Conservation (phyloP, 768 basidiomycete species). For the Pholiota microspora region DNA sequence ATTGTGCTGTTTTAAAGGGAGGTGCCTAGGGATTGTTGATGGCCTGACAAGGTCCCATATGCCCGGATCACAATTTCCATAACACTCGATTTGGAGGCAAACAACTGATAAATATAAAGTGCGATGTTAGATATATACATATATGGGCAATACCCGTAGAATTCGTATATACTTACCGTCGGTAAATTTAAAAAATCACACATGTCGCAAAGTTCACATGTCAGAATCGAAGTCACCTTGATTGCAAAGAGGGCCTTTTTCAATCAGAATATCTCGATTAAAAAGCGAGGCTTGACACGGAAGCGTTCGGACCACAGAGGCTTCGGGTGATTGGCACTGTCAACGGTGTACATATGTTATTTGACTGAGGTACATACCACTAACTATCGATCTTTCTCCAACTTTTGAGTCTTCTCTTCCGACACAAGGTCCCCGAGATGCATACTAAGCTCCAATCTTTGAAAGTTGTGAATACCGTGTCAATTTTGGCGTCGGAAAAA, state of each 20-base stretch:
- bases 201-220: conserved; percentile 1
- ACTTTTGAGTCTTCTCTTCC: not conserved
- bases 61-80: conserved; percentile 20
- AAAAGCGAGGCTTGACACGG: not conserved
- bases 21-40: conserved; percentile 13
- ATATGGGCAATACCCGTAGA: conserved; percentile 17
- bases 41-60: conserved; percentile 21
- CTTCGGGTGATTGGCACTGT: not conserved
- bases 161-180: conserved; percentile 13
- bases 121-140: conserved; percentile 5
- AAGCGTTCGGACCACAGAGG: not conserved
- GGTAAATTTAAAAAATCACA: not conserved
- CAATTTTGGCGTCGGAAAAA: too few relatives aligned
- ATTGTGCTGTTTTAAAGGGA: conserved; percentile 19
- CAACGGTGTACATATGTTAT: not conserved
- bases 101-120: conserved; percentile 6
- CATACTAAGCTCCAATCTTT: not conserved
- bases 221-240: not conserved
- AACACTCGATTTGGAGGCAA: conserved; percentile 9
- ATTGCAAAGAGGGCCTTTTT: not conserved
- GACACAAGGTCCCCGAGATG: not conserved
- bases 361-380: not conserved
- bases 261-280: not conserved
- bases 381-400: too few relatives aligned
- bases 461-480: not conserved